Percentiles rank a stretch among this genome's conserved stretches.
These are phyloP conservation scores for Gelatoporia subvermispora DNA, from an alignment of 768 basidiomycete species.

Conservation along the genomic window DNA sequence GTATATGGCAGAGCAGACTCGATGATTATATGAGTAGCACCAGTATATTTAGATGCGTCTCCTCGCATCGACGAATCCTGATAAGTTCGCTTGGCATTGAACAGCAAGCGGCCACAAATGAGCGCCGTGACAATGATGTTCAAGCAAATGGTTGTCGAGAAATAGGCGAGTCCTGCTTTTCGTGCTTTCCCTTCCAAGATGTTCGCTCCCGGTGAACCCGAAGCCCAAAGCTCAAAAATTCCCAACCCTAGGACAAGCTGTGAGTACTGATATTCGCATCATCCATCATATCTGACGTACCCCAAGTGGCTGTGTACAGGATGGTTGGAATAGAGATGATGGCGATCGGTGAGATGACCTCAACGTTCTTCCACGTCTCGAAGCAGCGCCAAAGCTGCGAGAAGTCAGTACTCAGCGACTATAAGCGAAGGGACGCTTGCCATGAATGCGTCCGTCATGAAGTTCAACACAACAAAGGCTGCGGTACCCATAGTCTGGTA, in stretches of 20 bases:
- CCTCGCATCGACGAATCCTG: not conserved
- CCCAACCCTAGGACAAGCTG: constrained; percentile 6
- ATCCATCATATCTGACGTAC: not conserved
- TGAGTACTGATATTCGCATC: not conserved
- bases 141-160: constrained; percentile 10
- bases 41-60: constrained; percentile 26
- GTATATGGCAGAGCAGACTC: constrained; percentile 37
- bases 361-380: not conserved
- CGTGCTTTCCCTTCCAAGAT: constrained; percentile 9
- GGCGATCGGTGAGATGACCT: constrained; percentile 7
- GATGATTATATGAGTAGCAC: constrained; percentile 28
- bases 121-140: constrained; percentile 10
- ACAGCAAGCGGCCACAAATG: constrained; percentile 10
- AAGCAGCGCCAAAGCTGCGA: not conserved
- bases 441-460: constrained; percentile 35
- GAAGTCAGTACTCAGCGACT: too few relatives aligned
- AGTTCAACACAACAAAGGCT: constrained; percentile 22
- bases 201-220: constrained; percentile 6
- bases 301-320: constrained; percentile 9
- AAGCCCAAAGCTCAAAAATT: constrained; percentile 6
- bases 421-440: constrained; percentile 16
- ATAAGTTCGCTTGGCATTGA: not conserved
- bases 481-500: constrained; percentile 27
- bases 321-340: constrained; percentile 8
- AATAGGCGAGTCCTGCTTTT: constrained; percentile 8